Evolutionary conservation across 1,284 basidiomycete genomes (phyloP), one percentile per base, ranked within the genome.

Genomic region (Heterobasidion parviporum): DNA sequence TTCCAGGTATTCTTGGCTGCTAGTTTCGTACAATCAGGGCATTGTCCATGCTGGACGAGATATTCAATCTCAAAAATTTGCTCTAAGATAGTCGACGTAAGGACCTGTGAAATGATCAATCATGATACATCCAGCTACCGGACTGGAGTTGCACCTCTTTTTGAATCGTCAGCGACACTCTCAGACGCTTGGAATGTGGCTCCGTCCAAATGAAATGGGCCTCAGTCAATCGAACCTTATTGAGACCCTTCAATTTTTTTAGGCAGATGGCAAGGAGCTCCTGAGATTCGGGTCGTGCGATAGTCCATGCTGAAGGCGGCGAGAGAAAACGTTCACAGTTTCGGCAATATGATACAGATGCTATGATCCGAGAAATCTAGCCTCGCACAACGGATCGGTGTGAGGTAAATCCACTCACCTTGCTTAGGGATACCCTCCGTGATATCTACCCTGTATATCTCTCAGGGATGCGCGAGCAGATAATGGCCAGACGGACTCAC

Each of bases 1-100:
- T 92, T 93, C 97, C 96, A 99, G 0, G 94, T 98, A 70, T 99
- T 98, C 75, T 99, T 99, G 3, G 97, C 96, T 0, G 96, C 97
- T 5, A 98, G 80, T 61, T 86, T 85, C 0, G 95, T 81, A 69
- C 97, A 99, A 64, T 95, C 91, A 0, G 93, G 87, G 70, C 96
- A 99, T 76, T 99, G 96, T 0, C 92, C 92, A 61, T 98, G 87
- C 67, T 97, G 93, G 2, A 99, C 93, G 54, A 98, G 82, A 65
- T 94, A 95, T 69, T 97, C 94, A 62, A 99, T 85, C 72, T 98
- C 95, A 64, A 99, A 99, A 1, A 94, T 87, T 79, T 98, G 97
- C 70, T 99, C 96, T 47, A 99, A 78, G 65, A 99, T 92, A 0
- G 97, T 99, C 52, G 90, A 89, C 1, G 93, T 92, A 62, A 99